Evolutionary conservation across 495 filamentous ascomycete genomes (phyloP).

Genomic region (Talaromyces adpressus): DNA sequence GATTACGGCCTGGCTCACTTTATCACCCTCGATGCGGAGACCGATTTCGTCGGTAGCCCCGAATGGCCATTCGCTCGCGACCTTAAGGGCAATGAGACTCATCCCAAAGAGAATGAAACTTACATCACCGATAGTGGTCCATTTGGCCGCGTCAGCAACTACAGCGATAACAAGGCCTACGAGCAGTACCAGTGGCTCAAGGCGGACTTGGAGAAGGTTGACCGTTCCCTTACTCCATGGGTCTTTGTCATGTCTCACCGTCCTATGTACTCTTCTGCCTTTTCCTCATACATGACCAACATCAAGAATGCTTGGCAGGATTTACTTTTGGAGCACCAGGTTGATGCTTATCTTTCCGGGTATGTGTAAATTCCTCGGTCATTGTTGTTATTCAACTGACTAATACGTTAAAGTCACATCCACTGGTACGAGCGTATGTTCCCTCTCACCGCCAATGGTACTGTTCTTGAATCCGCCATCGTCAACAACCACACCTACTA

Average conservation of each 20-base stretch:
- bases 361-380: not conserved
- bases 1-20: constrained; percentile 49
- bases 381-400: not conserved
- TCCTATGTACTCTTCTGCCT: constrained; percentile 45
- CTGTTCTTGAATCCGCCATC: constrained; percentile 29
- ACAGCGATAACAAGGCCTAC: constrained; percentile 37
- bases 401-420: constrained; percentile 33
- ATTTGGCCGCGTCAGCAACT: constrained; percentile 34
- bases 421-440: constrained; percentile 47
- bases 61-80: constrained; percentile 36
- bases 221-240: constrained; percentile 47
- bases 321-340: constrained; percentile 47
- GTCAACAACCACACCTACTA: constrained; percentile 37
- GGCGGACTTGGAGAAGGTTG: constrained; percentile 37
- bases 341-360: constrained; percentile 32
- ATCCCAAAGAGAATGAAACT: constrained; percentile 33
- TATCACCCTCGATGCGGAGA: constrained; percentile 42
- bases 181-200: constrained; percentile 43
- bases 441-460: constrained; percentile 27
- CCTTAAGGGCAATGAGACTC: constrained; percentile 28
- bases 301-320: constrained; percentile 45
- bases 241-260: constrained; percentile 50
- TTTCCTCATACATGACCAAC: constrained; percentile 34
- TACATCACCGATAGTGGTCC: constrained; percentile 43
- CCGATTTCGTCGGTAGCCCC: constrained; percentile 39